Conservation (phyloP, 805 yeast genomes). For the Candida xyloterini region DNA sequence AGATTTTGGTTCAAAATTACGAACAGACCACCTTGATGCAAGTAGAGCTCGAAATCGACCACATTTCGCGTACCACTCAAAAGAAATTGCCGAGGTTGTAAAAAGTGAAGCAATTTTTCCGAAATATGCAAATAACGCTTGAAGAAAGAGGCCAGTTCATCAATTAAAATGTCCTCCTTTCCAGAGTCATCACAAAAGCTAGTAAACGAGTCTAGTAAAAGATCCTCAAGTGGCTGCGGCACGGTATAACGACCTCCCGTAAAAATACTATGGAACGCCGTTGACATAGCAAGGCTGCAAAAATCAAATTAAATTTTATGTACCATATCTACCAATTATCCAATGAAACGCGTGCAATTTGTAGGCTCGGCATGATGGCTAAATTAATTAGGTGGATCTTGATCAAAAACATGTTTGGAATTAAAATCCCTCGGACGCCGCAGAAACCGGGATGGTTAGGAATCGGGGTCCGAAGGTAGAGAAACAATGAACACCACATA, state of each 20-base stretch:
- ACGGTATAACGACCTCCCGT: slow-evolving; percentile 26
- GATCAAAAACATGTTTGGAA: not conserved
- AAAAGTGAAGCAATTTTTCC: slow-evolving; percentile 27
- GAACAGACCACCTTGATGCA: slow-evolving; percentile 40
- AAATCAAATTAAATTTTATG: not conserved
- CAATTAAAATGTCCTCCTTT: slow-evolving; percentile 36
- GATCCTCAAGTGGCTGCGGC: slow-evolving; percentile 44
- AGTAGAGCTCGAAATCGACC: slow-evolving; percentile 46
- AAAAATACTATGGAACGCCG: slow-evolving; percentile 21
- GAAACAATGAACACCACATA: not conserved
- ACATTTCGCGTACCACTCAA: slow-evolving; percentile 39
- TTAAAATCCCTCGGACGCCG: slow-evolving; percentile 7
- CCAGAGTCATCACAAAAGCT: slow-evolving; percentile 35
- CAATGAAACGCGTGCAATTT: slow-evolving; percentile 1
- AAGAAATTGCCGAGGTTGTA: slow-evolving; percentile 30
- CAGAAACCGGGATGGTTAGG: not conserved
- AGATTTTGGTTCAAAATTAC: slow-evolving; percentile 35
- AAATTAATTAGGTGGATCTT: not conserved
- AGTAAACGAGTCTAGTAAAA: slow-evolving; percentile 41
- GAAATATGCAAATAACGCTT: slow-evolving; percentile 31
- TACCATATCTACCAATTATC: not conserved
- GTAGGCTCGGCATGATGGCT: not conserved
- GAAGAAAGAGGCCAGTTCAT: slow-evolving; percentile 31
- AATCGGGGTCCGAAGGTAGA: slow-evolving; percentile 10
- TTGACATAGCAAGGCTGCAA: slow-evolving; percentile 1